phyloP scores from a whole-genome alignment of 2,329 filamentous ascomycete species.

The Neonectria coccinea region DNA sequence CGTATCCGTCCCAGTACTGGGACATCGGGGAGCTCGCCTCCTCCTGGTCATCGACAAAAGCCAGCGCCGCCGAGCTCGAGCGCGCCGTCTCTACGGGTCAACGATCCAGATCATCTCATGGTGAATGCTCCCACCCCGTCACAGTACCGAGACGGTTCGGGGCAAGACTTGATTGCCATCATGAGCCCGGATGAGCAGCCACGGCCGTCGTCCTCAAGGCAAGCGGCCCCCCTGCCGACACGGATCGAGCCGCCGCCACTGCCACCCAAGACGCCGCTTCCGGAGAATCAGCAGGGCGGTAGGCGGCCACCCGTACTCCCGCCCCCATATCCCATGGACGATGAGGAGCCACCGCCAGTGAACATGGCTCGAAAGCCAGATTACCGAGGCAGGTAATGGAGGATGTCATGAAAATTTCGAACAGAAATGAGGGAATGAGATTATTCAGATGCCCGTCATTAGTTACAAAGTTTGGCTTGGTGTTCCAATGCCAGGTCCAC shows the following conservation, averaged over 20 bases:
- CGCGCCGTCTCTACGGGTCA: slow-evolving; percentile 47
- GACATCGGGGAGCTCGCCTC: slow-evolving; percentile 46
- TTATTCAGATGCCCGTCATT: background rate
- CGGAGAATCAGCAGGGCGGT: slow-evolving; percentile 57
- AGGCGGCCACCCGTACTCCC: slow-evolving; percentile 52
- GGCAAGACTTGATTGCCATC: slow-evolving; percentile 77
- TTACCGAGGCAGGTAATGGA: slow-evolving; percentile 62
- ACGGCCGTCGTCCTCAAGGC: slow-evolving; percentile 51
- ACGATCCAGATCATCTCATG: slow-evolving; percentile 65
- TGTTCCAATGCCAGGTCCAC: slow-evolving; percentile 3
- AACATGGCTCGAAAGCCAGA: slow-evolving; percentile 90
- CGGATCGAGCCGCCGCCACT: slow-evolving; percentile 74
- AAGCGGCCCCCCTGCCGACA: slow-evolving; percentile 44
- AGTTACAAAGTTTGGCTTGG: slow-evolving; percentile 8
- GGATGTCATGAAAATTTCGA: background rate
- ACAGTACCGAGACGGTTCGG: slow-evolving; percentile 68
- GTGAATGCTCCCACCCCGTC: slow-evolving; percentile 68
- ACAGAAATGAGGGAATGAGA: background rate
- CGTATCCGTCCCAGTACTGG: slow-evolving; percentile 52
- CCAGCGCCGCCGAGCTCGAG: slow-evolving; percentile 48
- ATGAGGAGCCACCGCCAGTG: slow-evolving; percentile 84
- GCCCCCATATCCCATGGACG: slow-evolving; percentile 83
- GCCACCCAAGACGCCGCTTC: slow-evolving; percentile 82
- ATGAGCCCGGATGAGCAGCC: slow-evolving; percentile 70
- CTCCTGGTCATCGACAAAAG: slow-evolving; percentile 43